Base-by-base conservation (phyloP, 2,329 filamentous ascomycete genomes). In the Fusarium transvaalense region DNA sequence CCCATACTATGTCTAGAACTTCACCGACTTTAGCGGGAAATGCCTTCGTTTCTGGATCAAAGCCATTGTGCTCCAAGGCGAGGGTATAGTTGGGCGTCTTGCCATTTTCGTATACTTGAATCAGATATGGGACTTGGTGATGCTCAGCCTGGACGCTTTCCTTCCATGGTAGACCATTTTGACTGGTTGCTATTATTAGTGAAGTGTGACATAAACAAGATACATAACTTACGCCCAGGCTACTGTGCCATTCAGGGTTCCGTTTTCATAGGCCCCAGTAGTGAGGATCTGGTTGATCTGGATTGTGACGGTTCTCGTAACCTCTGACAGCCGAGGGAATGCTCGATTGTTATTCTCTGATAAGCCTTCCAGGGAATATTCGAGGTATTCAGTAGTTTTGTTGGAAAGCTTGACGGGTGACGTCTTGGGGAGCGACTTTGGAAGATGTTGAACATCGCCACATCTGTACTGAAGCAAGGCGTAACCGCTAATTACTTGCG, bases 11-110 rank as follows among this genome's bases (percentile, higher is more conserved):
- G 56, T 87, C 85, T 5, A 88, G 74, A 1, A 87, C 83, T 71
- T 90, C 87, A 27, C 86, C 87, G 3, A 88, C 71, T 42, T 81
- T 79, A 1, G 84, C 86, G 0, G 87, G 85, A 71, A 83, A 89
- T 0, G 83, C 80, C 13, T 78, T 76, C 0, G 81, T 84, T 1
- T 61, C 69, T 0, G 86, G 86, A 62, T 90, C 87, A 79, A 84
- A 88, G 17, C 86, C 86, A 17, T 77, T 64, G 68, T 88, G 85
- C 14, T 74, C 72, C 0, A 86, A 23, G 0, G 87, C 86, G 0
- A 78, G 80, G 0, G 81, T 78, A 70, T 86, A 88, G 72, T 87
- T 77, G 3, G 87, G 86, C 1, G 53, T 63, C 4, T 29, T 51
- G n/a, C 66, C 66, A 2, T 46, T 66, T 6, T 69, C 34, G 6